A percentile compares a stretch with the other conserved stretches of the same genome.
Conservation (phyloP, 495 filamentous ascomycete species). For the Aspergillus olivimuriae region DNA sequence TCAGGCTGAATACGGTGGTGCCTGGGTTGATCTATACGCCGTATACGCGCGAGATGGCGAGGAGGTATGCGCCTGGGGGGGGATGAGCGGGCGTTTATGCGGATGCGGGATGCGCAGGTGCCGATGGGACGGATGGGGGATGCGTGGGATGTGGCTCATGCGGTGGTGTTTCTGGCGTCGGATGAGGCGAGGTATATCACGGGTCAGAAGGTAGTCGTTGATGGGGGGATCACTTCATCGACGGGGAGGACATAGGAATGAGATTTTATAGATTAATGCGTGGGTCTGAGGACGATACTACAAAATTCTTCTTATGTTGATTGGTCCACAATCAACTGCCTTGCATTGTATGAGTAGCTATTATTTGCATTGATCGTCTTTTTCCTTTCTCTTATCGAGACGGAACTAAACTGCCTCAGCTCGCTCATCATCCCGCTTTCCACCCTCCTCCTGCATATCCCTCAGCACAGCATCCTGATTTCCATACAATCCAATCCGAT, state of each 20-base stretch:
- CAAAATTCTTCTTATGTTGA: background rate
- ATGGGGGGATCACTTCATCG: slow-evolving; percentile 43
- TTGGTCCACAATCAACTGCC: too few relatives aligned
- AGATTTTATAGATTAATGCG: background rate
- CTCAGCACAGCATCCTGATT: slow-evolving; percentile 42
- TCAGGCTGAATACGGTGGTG: slow-evolving; percentile 48
- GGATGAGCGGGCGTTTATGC: slow-evolving; percentile 29
- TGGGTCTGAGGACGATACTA: background rate
- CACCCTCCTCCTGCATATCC: too few relatives aligned
- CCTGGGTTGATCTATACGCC: slow-evolving; percentile 47
- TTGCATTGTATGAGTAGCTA: too few relatives aligned
- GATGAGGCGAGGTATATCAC: slow-evolving; percentile 48
- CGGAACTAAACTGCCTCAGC: too few relatives aligned
- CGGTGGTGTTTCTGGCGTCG: slow-evolving; percentile 43
- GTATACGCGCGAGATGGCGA: slow-evolving; percentile 33
- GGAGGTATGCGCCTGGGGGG: slow-evolving; percentile 35
- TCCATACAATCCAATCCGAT: slow-evolving; percentile 47
- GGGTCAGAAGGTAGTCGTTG: slow-evolving; percentile 47
- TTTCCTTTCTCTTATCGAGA: too few relatives aligned
- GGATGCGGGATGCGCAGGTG: slow-evolving; percentile 33
- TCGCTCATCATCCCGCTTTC: too few relatives aligned
- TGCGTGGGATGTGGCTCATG: slow-evolving; percentile 48
- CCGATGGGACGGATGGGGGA: slow-evolving; percentile 38
- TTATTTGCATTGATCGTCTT: too few relatives aligned
- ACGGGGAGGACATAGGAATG: slow-evolving; percentile 13